Conservation (phyloP, 1,284 basidiomycete genomes). For the Melampsora larici-populina region DNA sequence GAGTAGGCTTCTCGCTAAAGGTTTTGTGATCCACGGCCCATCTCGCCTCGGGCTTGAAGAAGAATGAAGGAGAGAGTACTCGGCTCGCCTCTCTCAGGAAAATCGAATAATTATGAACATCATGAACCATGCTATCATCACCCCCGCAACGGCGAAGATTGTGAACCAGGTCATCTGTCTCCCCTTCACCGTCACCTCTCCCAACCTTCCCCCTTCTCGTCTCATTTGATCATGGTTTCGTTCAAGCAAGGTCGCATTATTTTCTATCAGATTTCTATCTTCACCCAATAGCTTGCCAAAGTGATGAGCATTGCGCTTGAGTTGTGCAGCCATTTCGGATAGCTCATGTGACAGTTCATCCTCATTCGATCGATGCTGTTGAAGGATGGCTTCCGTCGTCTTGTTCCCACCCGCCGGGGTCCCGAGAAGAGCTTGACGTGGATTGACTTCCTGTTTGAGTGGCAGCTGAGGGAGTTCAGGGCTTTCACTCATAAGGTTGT, state of each 20-base stretch:
- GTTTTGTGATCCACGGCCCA: too few relatives aligned
- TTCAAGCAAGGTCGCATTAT: conserved; percentile 66
- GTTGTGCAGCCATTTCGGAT: conserved; percentile 70
- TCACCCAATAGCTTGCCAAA: conserved; percentile 65
- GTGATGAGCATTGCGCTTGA: conserved; percentile 68
- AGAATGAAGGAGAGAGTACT: not conserved
- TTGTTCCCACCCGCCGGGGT: not conserved
- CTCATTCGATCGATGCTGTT: conserved; percentile 55
- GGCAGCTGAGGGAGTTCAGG: conserved; percentile 45
- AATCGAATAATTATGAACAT: conserved; percentile 71
- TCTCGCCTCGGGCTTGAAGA: not conserved
- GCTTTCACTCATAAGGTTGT: conserved; percentile 39
- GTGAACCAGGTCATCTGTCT: conserved; percentile 69
- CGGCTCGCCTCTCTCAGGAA: conserved; percentile 54
- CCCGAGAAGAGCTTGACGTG: conserved; percentile 45
- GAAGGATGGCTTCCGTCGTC: conserved; percentile 45
- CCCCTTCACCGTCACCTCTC: conserved; percentile 66
- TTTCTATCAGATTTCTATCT: conserved; percentile 64
- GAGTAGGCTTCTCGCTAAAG: too few relatives aligned
- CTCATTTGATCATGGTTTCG: conserved; percentile 68
- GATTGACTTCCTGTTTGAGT: conserved; percentile 46
- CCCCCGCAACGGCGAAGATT: conserved; percentile 63
- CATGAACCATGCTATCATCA: conserved; percentile 64
- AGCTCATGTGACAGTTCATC: conserved; percentile 70
- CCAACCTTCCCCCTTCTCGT: conserved; percentile 63